Percentiles rank a stretch among this genome's conserved stretches.
phyloP scores from a whole-genome alignment of 2,329 filamentous ascomycete species.

The Geosmithia flava region DNA sequence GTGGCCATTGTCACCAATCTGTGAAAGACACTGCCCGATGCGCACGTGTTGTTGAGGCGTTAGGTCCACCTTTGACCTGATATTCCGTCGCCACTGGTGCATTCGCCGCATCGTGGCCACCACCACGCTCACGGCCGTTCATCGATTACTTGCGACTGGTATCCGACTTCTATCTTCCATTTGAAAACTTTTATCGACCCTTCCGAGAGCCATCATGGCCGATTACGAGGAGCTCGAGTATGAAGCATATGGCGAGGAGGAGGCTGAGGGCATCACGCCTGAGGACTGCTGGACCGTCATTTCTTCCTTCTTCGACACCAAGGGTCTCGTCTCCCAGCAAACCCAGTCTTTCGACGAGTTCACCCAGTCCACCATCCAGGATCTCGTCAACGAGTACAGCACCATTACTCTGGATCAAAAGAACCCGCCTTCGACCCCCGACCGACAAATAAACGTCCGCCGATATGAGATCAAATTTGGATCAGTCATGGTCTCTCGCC shows the following conservation, averaged over 20 bases:
- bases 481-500: constrained; percentile 75
- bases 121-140: background rate
- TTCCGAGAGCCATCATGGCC: constrained; percentile 27
- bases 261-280: constrained; percentile 65
- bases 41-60: background rate
- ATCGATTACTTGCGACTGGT: background rate
- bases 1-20: background rate
- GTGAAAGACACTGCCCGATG: background rate
- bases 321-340: constrained; percentile 93
- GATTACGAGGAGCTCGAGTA: constrained; percentile 52
- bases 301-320: constrained; percentile 89
- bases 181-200: background rate
- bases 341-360: constrained; percentile 98
- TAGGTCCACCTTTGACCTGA: constrained; percentile 1
- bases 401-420: constrained; percentile 90
- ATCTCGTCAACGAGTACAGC: constrained; percentile 85
- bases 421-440: constrained; percentile 62
- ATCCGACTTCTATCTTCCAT: background rate
- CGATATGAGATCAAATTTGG: constrained; percentile 95
- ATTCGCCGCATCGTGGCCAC: background rate
- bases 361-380: constrained; percentile 84
- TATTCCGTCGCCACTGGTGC: background rate
- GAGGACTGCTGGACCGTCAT: constrained; percentile 99
- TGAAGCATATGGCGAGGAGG: constrained; percentile 57
- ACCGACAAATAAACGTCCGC: constrained; percentile 71